Conservation (phyloP, 345 rosid species). For the Abelmoschus esculentus region DNA sequence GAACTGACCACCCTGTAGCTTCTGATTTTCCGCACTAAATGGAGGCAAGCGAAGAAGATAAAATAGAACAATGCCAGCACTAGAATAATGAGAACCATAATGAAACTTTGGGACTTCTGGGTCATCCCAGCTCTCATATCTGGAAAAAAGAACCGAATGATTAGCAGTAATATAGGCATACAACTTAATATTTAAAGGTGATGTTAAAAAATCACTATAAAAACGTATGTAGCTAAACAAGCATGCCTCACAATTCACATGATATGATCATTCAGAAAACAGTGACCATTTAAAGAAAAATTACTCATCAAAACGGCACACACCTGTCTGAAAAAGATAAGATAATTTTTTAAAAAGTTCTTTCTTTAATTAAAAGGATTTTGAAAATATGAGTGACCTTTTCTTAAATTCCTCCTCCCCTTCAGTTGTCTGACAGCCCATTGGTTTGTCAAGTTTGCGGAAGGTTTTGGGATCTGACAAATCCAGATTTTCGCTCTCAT, state of each 20-base stretch:
- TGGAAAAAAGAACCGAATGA: constrained; percentile 26
- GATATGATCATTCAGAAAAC: not conserved
- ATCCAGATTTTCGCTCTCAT: constrained; percentile 82
- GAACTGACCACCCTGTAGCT: constrained; percentile 98
- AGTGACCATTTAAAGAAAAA: not conserved
- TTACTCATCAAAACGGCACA: not conserved
- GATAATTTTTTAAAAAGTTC: not conserved
- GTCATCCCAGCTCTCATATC: constrained; percentile 99
- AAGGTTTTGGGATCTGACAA: constrained; percentile 76
- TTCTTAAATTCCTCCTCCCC: constrained; percentile 97
- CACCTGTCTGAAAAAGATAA: not conserved
- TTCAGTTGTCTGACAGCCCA: constrained; percentile 97
- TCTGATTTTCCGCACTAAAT: constrained; percentile 93
- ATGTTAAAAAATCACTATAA: not conserved
- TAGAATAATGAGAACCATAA: constrained; percentile 98
- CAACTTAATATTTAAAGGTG: not conserved
- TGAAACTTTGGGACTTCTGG: constrained; percentile 99
- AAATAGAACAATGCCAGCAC: constrained; percentile 98
- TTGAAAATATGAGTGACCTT: constrained; percentile 48
- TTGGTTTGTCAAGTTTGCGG: constrained; percentile 90
- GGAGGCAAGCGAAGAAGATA: constrained; percentile 98
- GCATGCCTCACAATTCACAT: not conserved
- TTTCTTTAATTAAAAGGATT: constrained; percentile 1
- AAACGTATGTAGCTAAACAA: not conserved
- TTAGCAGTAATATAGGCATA: not conserved